Conservation (phyloP, 208 protist genomes). For the Leishmania guyanensis region DNA sequence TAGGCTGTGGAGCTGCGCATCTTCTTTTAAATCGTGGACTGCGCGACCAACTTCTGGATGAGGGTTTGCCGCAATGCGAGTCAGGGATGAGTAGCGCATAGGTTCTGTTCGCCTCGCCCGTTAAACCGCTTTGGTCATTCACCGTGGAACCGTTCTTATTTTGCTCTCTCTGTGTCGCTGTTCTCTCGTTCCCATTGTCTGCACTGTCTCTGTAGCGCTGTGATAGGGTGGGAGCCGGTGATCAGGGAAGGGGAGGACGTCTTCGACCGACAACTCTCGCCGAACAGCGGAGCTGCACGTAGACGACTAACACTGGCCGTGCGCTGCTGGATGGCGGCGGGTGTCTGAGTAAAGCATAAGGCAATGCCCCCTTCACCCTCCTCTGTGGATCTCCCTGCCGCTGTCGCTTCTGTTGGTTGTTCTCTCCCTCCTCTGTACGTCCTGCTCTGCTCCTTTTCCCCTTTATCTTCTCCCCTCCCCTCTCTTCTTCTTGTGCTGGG, state of each 20-base stretch:
- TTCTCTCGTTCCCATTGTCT: background rate
- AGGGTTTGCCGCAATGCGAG: background rate
- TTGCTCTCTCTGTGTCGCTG: background rate
- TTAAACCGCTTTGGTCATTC: background rate
- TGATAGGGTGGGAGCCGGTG: background rate
- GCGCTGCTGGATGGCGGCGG: background rate
- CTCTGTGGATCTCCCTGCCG: background rate
- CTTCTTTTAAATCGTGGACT: slow-evolving; percentile 27
- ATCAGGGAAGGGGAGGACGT: background rate
- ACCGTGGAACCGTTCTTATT: background rate
- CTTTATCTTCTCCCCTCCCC: background rate
- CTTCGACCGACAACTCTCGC: background rate
- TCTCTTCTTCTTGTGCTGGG: background rate
- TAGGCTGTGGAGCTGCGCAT: slow-evolving; percentile 38
- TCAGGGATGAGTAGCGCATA: background rate
- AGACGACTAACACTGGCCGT: background rate
- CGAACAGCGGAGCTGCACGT: background rate
- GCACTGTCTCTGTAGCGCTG: background rate
- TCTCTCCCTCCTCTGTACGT: background rate
- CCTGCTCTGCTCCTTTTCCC: background rate
- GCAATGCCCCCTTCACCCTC: background rate
- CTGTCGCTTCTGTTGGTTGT: background rate
- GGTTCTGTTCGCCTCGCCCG: background rate
- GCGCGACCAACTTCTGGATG: slow-evolving; percentile 17
- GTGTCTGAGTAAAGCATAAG: background rate